phyloP scores from a whole-genome alignment of 768 basidiomycete genomes.

The Clavaria fumosa region DNA sequence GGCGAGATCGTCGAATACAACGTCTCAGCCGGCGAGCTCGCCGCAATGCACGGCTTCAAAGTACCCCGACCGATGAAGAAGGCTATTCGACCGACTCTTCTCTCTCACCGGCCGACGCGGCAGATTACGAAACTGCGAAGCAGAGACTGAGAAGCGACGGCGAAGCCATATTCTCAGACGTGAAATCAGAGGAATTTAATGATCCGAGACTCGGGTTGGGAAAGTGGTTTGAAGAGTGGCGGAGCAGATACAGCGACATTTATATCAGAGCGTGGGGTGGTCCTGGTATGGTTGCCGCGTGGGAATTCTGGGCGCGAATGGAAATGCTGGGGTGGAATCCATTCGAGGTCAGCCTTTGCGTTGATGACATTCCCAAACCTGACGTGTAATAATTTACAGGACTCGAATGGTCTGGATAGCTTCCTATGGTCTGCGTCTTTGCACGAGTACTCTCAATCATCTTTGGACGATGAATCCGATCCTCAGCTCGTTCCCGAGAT shows the following conservation, averaged over 20 bases:
- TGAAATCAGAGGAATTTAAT: conserved; percentile 68
- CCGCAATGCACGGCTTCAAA: conserved; percentile 19
- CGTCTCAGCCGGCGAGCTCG: conserved; percentile 39
- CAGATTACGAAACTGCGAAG: conserved; percentile 54
- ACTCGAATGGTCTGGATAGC: conserved; percentile 44
- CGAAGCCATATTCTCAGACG: conserved; percentile 58
- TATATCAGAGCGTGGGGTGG: conserved; percentile 89
- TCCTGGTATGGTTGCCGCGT: conserved; percentile 70
- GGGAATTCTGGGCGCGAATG: conserved; percentile 89
- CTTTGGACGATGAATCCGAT: conserved; percentile 39
- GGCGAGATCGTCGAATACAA: conserved; percentile 41
- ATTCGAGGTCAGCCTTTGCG: conserved; percentile 65
- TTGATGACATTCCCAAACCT: conserved; percentile 12
- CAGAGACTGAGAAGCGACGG: conserved; percentile 34
- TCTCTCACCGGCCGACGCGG: conserved; percentile 45
- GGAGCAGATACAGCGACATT: conserved; percentile 59
- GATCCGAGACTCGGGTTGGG: conserved; percentile 56
- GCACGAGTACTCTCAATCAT: conserved; percentile 59
- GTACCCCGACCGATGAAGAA: conserved; percentile 36
- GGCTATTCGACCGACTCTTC: conserved; percentile 82
- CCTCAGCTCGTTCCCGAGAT: conserved; percentile 81
- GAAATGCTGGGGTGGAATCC: conserved; percentile 85
- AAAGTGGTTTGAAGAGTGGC: conserved; percentile 41
- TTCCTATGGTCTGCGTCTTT: conserved; percentile 76
- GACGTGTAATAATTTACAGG: conserved; percentile 19